Percentiles rank a stretch among this genome's conserved stretches.
Evolutionary conservation across 177 flowering plant species (phyloP).

Genomic region (Telopea speciosissima): DNA sequence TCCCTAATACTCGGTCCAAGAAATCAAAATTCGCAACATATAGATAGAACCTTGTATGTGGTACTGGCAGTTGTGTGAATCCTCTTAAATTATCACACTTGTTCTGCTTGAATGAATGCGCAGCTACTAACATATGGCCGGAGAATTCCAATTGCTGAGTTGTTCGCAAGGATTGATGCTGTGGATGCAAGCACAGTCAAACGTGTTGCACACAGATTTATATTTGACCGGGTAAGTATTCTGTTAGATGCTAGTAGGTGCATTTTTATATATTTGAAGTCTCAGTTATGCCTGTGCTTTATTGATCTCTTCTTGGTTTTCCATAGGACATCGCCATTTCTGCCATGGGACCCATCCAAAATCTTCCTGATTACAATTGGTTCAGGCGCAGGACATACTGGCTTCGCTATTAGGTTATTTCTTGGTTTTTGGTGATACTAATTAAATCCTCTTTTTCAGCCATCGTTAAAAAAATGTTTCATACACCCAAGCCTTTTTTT

Average conservation of each 20-base stretch:
- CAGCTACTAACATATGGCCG: constrained; percentile 90
- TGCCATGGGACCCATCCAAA: constrained; percentile 80
- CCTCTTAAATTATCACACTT: too few relatives aligned
- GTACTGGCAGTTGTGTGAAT: too few relatives aligned
- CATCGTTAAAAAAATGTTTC: not conserved
- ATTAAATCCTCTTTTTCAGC: too few relatives aligned
- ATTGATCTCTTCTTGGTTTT: not conserved
- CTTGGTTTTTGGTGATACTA: not conserved
- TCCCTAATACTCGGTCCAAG: too few relatives aligned
- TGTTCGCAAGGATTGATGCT: constrained; percentile 86
- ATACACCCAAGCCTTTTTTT: constrained; percentile 2
- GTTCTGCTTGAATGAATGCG: constrained; percentile 20
- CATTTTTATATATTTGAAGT: not conserved
- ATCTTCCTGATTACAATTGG: constrained; percentile 95
- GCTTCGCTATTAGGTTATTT: constrained; percentile 60
- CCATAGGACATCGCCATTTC: constrained; percentile 83
- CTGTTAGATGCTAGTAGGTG: not conserved
- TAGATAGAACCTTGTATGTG: too few relatives aligned
- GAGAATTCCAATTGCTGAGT: constrained; percentile 79
- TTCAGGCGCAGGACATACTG: constrained; percentile 96
- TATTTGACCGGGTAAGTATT: constrained; percentile 62
- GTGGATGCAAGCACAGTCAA: constrained; percentile 84
- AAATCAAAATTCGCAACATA: too few relatives aligned
- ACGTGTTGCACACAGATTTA: constrained; percentile 82
- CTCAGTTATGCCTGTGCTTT: not conserved